Evolutionary conservation across 345 rosid species (phyloP), one percentile per base, ranked within the genome.

Genomic region (Gossypium mustelinum): DNA sequence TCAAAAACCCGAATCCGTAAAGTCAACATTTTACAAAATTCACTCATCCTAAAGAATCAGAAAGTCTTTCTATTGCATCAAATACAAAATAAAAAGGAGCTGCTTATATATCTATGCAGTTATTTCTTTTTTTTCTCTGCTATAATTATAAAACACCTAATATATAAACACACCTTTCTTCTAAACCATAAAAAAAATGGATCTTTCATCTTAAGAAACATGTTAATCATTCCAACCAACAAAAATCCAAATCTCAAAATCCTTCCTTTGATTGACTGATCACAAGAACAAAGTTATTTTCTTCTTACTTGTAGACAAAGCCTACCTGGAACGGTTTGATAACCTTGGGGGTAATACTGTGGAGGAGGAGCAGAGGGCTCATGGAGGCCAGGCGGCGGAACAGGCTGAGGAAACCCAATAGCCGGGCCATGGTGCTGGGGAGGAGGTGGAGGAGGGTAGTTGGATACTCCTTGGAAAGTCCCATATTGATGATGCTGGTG

Each of bases 391-490:
- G 96, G 90, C 0, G 97, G 97, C 0, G 98, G 82, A 2, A 79
- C 84, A 3, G 98, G 99, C 80, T 91, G 96, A 79, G 99, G 97
- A 76, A 93, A 93, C 1, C 98, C 99, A 39, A 87, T 80, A 47
- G 80, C 92, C 65, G 85, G 81, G 22, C 51, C 68, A 44, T 70
- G 61, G 10, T 45, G 75, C 7, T n/a, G 71, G 6, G 84, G 86
- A 17, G 77, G 87, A 11, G 68, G 82, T 54, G 91, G 88, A 43
- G 93, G 90, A 7, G 97, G 97, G 74, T 85, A 94, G 79, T 89
- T 92, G 69, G 97, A 91, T 52, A 92, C 97, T 54, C 98, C 98
- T 84, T 92, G 97, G 84, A 94, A 94, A 8, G 98, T 94, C 5
- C 97, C 98, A 83, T 94, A 94, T 22, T 87, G 98, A 69, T 78